Base-by-base conservation (phyloP, 2,329 filamentous ascomycete species). In the Verticillium alfalfae region DNA sequence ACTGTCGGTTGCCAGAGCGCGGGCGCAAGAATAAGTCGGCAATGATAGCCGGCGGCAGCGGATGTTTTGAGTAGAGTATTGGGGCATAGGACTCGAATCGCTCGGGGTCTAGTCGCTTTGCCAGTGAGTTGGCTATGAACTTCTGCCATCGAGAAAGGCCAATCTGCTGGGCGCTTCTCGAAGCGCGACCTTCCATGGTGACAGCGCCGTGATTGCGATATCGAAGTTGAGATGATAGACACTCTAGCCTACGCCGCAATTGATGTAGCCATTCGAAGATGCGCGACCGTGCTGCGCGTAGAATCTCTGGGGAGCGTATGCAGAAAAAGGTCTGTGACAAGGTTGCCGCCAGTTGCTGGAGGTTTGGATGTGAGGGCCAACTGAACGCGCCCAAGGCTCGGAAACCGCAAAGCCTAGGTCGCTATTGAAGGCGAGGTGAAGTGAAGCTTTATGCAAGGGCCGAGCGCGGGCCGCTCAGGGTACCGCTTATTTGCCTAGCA, bases 1-100 rank as follows among this genome's bases (percentile, higher is more conserved):
- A 80, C 68, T 82, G 75, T 66, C 73, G 68, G 67, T 81, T 81
- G 58, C 72, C 70, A 22, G 76, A 73, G 54, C 79, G 78, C 2
- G 87, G 86, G 31, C 80, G 80, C 49, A 90, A 75, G 67, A 87
- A 82, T 59, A 89, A 71, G 66, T 87, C 81, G 73, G 85, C 84
- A 65, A 88, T 73, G 62, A 78, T 71, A 12, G 73, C 65, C 8
- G 84, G 75, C 3, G 81, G 76, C 10, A 89, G 73, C 1, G 83
- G 84, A 64, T 84, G 74, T 65, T 82, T 79, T 3, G 76, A 72
- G 63, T 80, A 76, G 60, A 87, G 75, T 54, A 85, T 68, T 1
- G 73, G 75, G 26, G 81, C 79, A 64, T 78, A 85, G 31, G 76
- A 72, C 52, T 81, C 78, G 71, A 89, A 89, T 62, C 75, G 75